Conservation (phyloP, 2,329 filamentous ascomycete species). For the Colletotrichum sp. region DNA sequence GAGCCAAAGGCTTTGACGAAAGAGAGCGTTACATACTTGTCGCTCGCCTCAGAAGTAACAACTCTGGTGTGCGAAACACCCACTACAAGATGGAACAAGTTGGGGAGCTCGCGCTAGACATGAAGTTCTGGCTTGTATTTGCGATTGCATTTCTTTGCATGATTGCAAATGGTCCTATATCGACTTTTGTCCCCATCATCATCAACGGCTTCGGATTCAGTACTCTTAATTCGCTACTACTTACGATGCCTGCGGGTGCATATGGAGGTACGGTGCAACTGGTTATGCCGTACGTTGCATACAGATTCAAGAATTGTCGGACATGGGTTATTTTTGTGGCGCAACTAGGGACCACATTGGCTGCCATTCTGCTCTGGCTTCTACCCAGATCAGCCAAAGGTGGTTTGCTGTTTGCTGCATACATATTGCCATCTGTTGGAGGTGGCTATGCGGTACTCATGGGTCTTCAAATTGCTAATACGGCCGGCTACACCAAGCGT, state of each 20-base stretch:
- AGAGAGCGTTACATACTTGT: slow-evolving; percentile 31
- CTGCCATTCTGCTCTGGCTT: slow-evolving; percentile 45
- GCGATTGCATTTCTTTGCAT: slow-evolving; percentile 41
- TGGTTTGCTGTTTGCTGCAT: slow-evolving; percentile 50
- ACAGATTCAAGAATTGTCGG: slow-evolving; percentile 35
- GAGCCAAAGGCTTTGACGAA: slow-evolving; percentile 31
- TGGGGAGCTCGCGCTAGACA: slow-evolving; percentile 33
- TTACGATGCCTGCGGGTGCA: slow-evolving; percentile 44
- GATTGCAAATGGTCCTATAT: slow-evolving; percentile 48
- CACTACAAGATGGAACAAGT: slow-evolving; percentile 48
- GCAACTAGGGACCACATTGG: slow-evolving; percentile 43
- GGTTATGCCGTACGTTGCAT: slow-evolving; percentile 42
- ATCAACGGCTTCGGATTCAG: slow-evolving; percentile 48
- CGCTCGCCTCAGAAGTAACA: slow-evolving; percentile 31
- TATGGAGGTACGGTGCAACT: slow-evolving; percentile 40
- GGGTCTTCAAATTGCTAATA: slow-evolving; percentile 53
- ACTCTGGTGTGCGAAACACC: slow-evolving; percentile 44
- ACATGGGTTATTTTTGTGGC: slow-evolving; percentile 43
- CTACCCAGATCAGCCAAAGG: slow-evolving; percentile 44
- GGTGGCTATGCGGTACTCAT: slow-evolving; percentile 55
- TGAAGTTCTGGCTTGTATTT: slow-evolving; percentile 45
- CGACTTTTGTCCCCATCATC: slow-evolving; percentile 48
- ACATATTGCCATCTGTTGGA: slow-evolving; percentile 48
- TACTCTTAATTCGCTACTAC: slow-evolving; percentile 44
- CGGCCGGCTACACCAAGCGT: slow-evolving; percentile 56